phyloP scores from a whole-genome alignment of 2,329 filamentous ascomycete species.

The Verticillium tricorpus region DNA sequence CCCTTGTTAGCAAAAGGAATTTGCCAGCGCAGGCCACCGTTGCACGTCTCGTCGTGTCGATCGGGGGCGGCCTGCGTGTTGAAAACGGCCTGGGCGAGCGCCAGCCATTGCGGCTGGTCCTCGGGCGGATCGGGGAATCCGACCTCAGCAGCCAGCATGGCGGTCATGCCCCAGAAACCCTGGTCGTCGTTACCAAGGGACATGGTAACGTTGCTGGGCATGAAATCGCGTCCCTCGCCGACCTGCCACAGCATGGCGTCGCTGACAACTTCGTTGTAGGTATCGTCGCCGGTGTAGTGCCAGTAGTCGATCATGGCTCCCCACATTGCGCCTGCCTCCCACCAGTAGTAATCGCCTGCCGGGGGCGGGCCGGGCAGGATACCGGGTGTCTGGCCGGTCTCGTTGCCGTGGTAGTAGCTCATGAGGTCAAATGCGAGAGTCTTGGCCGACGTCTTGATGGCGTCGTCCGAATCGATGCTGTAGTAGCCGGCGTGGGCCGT shows the following conservation, averaged over 20 bases:
- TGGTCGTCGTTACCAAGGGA: conserved; percentile 65
- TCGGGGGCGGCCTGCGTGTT: conserved; percentile 55
- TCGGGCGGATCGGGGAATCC: conserved; percentile 55
- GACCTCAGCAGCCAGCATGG: conserved; percentile 62
- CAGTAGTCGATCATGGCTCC: conserved; percentile 67
- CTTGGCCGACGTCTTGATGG: conserved; percentile 40
- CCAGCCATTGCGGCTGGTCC: conserved; percentile 54
- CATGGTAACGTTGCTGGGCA: conserved; percentile 54
- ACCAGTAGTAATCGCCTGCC: conserved; percentile 65
- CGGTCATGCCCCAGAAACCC: conserved; percentile 65
- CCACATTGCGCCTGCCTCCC: conserved; percentile 67
- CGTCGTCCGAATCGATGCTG: conserved; percentile 13
- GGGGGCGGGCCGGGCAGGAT: conserved; percentile 53
- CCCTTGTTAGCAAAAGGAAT: conserved; percentile 70
- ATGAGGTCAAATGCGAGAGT: conserved; percentile 47
- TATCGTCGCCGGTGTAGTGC: conserved; percentile 60
- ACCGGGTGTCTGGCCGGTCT: conserved; percentile 47
- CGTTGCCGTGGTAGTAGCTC: conserved; percentile 46
- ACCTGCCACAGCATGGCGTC: conserved; percentile 55
- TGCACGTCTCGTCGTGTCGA: conserved; percentile 61
- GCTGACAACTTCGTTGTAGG: conserved; percentile 56
- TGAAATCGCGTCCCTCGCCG: conserved; percentile 53
- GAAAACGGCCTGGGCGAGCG: conserved; percentile 66
- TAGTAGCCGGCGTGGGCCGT: neutral
- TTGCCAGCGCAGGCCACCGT: conserved; percentile 73